These are phyloP conservation scores for Diaporthe vexans DNA, from an alignment of 2,329 filamentous ascomycete genomes.

Conservation along the genomic window DNA sequence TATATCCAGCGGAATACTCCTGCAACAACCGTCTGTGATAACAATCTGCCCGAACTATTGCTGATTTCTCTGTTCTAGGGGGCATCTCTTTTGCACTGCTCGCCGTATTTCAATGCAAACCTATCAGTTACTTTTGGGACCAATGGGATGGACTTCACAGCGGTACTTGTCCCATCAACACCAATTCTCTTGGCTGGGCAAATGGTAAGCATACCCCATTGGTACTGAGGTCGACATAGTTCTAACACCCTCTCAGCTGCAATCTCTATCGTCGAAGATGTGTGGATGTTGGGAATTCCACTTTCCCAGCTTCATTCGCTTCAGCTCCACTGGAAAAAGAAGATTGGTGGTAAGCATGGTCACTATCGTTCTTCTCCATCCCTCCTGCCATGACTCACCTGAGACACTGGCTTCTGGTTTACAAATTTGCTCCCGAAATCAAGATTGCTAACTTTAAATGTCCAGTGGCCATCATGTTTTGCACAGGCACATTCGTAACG, in stretches of 20 bases:
- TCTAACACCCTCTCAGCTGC: conserved; percentile 50
- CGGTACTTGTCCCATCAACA: conserved; percentile 62
- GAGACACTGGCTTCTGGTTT: background rate
- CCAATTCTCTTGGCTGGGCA: conserved; percentile 64
- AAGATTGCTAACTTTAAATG: background rate
- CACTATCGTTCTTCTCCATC: background rate
- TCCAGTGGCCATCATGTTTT: conserved; percentile 57
- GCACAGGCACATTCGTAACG: conserved; percentile 58
- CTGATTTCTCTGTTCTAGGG: background rate
- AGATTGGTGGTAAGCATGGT: conserved; percentile 50
- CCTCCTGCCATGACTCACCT: background rate
- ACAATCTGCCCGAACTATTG: too few species aligned
- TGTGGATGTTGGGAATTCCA: conserved; percentile 58
- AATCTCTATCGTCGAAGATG: conserved; percentile 59
- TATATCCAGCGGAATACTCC: background rate
- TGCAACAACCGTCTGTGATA: conserved; percentile 50
- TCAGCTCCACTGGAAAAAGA: conserved; percentile 62
- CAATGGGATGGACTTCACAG: conserved; percentile 62
- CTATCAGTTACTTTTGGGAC: conserved; percentile 66
- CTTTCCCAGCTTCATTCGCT: conserved; percentile 58
- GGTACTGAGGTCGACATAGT: background rate
- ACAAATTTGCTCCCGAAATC: background rate
- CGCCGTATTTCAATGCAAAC: conserved; percentile 65
- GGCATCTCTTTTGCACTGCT: conserved; percentile 59
- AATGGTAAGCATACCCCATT: conserved; percentile 46